These are phyloP conservation scores for Eutypa lata DNA, from an alignment of 2,329 filamentous ascomycete genomes.

Conservation along the genomic window DNA sequence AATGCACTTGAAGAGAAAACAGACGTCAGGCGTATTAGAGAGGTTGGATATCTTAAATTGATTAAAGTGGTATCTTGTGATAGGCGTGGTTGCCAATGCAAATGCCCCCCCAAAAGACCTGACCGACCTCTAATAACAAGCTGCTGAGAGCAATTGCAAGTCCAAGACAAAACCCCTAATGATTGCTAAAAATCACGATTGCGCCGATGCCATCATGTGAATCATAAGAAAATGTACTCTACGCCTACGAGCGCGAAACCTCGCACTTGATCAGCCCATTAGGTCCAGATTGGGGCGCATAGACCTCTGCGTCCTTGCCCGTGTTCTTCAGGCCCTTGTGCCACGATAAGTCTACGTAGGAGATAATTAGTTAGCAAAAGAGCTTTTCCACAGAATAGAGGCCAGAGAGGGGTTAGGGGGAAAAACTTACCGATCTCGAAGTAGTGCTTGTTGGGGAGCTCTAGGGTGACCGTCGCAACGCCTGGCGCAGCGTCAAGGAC, in stretches of 20 bases:
- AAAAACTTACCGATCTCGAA: constrained; percentile 79
- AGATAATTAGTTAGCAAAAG: not conserved
- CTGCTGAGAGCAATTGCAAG: constrained; percentile 7
- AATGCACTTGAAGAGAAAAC: not conserved
- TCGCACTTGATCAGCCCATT: constrained; percentile 96
- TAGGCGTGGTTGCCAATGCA: constrained; percentile 3
- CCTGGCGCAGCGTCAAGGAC: constrained; percentile 75
- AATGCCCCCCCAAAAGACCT: constrained; percentile 2
- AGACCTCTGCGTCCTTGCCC: constrained; percentile 92
- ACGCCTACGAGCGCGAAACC: constrained; percentile 56
- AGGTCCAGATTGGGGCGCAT: constrained; percentile 85
- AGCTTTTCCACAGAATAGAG: not conserved
- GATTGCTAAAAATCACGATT: constrained; percentile 3
- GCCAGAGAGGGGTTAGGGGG: not conserved
- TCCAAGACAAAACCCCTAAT: not conserved
- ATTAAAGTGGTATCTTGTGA: constrained; percentile 17
- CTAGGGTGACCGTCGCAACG: constrained; percentile 72
- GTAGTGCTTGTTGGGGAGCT: constrained; percentile 97
- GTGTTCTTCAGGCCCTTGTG: constrained; percentile 95
- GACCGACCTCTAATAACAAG: constrained; percentile 6
- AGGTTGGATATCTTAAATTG: constrained; percentile 1
- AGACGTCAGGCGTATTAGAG: not conserved
- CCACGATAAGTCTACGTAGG: constrained; percentile 78
- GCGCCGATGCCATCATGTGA: constrained; percentile 8
- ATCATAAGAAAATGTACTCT: constrained; percentile 7